A percentile compares a stretch with the other conserved stretches of the same genome.
These are phyloP conservation scores for Pholiota molesta DNA, from an alignment of 768 basidiomycete species.

Conservation along the genomic window DNA sequence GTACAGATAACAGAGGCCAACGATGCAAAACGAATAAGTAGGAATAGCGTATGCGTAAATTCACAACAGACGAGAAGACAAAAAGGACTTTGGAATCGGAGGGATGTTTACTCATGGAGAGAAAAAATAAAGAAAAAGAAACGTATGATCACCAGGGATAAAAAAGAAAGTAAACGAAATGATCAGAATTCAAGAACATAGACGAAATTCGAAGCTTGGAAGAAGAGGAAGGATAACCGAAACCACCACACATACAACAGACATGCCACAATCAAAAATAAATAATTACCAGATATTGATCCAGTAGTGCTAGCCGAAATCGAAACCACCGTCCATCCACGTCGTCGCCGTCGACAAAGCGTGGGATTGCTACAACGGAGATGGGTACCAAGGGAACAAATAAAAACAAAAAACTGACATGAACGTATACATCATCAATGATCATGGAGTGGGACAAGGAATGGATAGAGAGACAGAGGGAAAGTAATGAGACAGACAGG, in stretches of 20 bases:
- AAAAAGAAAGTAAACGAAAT: neutral
- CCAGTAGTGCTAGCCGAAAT: neutral
- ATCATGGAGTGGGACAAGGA: conserved; percentile 5
- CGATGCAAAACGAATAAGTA: conserved; percentile 10
- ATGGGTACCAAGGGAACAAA: neutral
- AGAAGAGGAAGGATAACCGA: neutral
- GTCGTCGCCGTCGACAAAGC: neutral
- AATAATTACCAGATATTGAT: conserved; percentile 1
- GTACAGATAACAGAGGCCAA: conserved; percentile 5
- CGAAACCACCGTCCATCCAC: conserved; percentile 24
- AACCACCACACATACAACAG: conserved; percentile 15
- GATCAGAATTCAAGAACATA: neutral
- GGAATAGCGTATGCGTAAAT: conserved; percentile 13
- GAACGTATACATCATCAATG: conserved; percentile 8
- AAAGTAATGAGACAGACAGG: neutral
- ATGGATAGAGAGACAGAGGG: conserved; percentile 8
- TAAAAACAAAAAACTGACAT: neutral
- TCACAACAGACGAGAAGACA: neutral
- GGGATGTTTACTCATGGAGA: conserved; percentile 7
- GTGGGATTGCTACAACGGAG: neutral
- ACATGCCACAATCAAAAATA: neutral
- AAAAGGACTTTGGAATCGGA: neutral
- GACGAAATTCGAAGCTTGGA: neutral
- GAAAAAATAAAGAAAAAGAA: neutral
- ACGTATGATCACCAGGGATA: neutral